Conservation (phyloP, 495 filamentous ascomycete genomes). For the Penicillium diatomitis region DNA sequence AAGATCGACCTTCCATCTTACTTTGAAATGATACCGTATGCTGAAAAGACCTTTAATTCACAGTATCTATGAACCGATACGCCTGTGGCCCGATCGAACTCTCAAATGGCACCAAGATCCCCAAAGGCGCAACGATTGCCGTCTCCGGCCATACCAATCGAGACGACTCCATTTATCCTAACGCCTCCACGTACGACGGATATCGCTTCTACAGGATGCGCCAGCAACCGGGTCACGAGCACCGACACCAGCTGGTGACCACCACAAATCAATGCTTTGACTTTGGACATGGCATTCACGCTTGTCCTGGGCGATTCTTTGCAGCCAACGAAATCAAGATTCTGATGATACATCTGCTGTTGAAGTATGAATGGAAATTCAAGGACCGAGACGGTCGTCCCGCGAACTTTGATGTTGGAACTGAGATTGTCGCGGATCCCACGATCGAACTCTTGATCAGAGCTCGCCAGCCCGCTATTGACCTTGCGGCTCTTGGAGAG, state of each 20-base stretch:
- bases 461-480: constrained; percentile 19
- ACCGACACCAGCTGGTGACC: constrained; percentile 34
- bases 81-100: constrained; percentile 23
- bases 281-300: constrained; percentile 44
- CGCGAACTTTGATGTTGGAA: constrained; percentile 17
- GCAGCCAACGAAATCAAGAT: constrained; percentile 43
- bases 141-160: constrained; percentile 25
- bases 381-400: constrained; percentile 14
- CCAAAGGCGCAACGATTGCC: constrained; percentile 25
- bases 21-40: too few relatives aligned
- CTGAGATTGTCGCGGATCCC: constrained; percentile 20
- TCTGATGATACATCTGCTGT: constrained; percentile 32
- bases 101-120: constrained; percentile 25
- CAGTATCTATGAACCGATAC: constrained; percentile 36
- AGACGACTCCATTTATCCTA: constrained; percentile 35
- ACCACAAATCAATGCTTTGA: constrained; percentile 34
- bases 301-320: constrained; percentile 48
- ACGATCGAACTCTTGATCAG: constrained; percentile 23
- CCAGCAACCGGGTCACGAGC: constrained; percentile 32
- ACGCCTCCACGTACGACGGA: constrained; percentile 36
- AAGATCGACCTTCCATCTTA: too few relatives aligned
- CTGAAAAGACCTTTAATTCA: background rate
- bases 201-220: constrained; percentile 39
- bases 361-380: constrained; percentile 48
- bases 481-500: constrained; percentile 19